These are phyloP conservation scores for Aspergillus aculeatinus DNA, from an alignment of 2,329 filamentous ascomycete species.

Conservation along the genomic window DNA sequence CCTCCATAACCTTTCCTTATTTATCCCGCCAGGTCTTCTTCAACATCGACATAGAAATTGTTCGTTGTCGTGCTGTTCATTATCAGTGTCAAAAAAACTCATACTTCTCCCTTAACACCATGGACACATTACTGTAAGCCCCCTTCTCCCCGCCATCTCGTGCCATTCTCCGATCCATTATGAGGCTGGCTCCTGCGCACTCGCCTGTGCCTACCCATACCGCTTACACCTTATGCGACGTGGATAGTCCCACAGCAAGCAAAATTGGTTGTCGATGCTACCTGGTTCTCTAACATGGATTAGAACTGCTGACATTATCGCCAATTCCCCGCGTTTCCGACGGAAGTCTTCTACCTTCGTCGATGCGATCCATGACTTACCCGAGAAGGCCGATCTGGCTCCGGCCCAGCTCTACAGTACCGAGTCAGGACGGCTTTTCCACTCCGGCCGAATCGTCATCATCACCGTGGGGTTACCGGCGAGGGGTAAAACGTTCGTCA, in stretches of 20 bases:
- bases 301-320: slow-evolving; percentile 88
- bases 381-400: slow-evolving; percentile 78
- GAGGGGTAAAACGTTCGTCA: slow-evolving; percentile 82
- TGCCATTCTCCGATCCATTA: background rate
- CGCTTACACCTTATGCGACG: background rate
- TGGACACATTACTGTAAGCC: slow-evolving; percentile 52
- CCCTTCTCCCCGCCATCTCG: background rate
- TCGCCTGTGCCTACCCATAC: background rate
- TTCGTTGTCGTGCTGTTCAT: slow-evolving; percentile 10
- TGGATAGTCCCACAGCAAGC: background rate
- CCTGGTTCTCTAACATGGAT: slow-evolving; percentile 25
- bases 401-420: slow-evolving; percentile 97
- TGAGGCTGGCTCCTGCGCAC: background rate
- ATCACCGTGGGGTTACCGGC: slow-evolving; percentile 94
- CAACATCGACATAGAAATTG: background rate
- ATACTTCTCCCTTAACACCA: slow-evolving; percentile 22
- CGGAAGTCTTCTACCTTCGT: slow-evolving; percentile 94
- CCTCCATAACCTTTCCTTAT: background rate
- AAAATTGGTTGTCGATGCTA: background rate
- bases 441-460: slow-evolving; percentile 95
- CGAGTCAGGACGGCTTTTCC: slow-evolving; percentile 93
- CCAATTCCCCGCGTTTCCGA: slow-evolving; percentile 83
- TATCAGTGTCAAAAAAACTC: background rate
- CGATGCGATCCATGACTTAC: slow-evolving; percentile 92
- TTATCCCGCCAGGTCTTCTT: background rate